Evolutionary conservation across 1,284 basidiomycete genomes (phyloP).

Genomic region (Melampsora americana): DNA sequence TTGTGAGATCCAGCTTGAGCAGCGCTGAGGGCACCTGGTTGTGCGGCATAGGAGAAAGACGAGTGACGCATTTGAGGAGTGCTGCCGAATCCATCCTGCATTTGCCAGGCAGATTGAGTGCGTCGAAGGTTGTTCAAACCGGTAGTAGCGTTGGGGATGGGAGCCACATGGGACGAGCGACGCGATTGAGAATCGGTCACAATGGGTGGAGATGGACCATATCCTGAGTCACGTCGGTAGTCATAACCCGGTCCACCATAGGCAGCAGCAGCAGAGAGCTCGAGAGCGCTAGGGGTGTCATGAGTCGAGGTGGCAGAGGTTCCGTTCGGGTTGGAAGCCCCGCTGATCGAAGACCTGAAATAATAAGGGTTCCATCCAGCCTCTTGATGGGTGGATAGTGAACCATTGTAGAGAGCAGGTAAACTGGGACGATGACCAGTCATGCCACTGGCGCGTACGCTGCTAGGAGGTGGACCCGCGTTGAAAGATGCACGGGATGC

Average conservation of each 20-base stretch:
- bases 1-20: background rate
- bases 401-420: slow-evolving; percentile 25
- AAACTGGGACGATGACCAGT: slow-evolving; percentile 38
- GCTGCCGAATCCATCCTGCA: slow-evolving; percentile 35
- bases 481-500: slow-evolving; percentile 38
- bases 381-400: slow-evolving; percentile 12
- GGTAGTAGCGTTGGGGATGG: background rate
- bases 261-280: slow-evolving; percentile 33
- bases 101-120: slow-evolving; percentile 44
- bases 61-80: slow-evolving; percentile 37
- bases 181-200: slow-evolving; percentile 24
- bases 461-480: slow-evolving; percentile 15
- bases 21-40: background rate
- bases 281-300: slow-evolving; percentile 19
- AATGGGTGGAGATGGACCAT: slow-evolving; percentile 38
- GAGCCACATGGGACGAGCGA: slow-evolving; percentile 26
- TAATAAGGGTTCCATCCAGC: slow-evolving; percentile 43
- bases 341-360: slow-evolving; percentile 14
- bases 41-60: slow-evolving; percentile 30
- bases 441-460: slow-evolving; percentile 5
- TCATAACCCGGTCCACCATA: slow-evolving; percentile 37
- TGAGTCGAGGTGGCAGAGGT: slow-evolving; percentile 8
- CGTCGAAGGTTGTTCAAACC: slow-evolving; percentile 32
- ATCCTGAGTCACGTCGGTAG: slow-evolving; percentile 42
- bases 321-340: background rate